These are phyloP conservation scores for Dryadomyces quercus-mongolicae DNA, from an alignment of 2,329 filamentous ascomycete species.

Conservation along the genomic window DNA sequence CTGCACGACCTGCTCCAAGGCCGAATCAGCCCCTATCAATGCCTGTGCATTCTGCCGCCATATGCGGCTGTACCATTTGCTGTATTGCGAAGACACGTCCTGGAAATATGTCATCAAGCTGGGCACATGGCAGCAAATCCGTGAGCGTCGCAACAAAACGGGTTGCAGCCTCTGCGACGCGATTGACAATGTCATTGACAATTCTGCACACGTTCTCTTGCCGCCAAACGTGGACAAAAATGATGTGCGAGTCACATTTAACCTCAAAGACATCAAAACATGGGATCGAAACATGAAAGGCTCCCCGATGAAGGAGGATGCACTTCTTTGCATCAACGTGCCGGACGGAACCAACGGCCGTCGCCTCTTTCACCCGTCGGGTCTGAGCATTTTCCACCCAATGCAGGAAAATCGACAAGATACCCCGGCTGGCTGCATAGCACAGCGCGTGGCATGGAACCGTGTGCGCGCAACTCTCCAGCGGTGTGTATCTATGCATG, in stretches of 20 bases:
- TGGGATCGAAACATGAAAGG: not conserved
- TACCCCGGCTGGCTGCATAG: not conserved
- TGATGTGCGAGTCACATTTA: slow-evolving; percentile 3
- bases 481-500: not conserved
- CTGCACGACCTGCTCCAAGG: not conserved
- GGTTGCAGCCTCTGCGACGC: not conserved
- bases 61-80: not conserved
- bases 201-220: not conserved
- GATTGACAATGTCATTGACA: not conserved
- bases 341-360: not conserved
- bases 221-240: not conserved
- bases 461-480: not conserved
- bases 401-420: not conserved
- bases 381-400: slow-evolving; percentile 20
- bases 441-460: not conserved
- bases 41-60: not conserved
- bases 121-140: not conserved
- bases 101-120: not conserved
- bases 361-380: slow-evolving; percentile 17
- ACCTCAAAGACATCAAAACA: not conserved
- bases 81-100: not conserved
- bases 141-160: not conserved
- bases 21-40: not conserved
- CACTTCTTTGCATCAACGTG: not conserved
- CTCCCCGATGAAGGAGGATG: not conserved